Evolutionary conservation across 2,329 filamentous ascomycete genomes (phyloP).

Genomic region (Thermoascus crustaceus): DNA sequence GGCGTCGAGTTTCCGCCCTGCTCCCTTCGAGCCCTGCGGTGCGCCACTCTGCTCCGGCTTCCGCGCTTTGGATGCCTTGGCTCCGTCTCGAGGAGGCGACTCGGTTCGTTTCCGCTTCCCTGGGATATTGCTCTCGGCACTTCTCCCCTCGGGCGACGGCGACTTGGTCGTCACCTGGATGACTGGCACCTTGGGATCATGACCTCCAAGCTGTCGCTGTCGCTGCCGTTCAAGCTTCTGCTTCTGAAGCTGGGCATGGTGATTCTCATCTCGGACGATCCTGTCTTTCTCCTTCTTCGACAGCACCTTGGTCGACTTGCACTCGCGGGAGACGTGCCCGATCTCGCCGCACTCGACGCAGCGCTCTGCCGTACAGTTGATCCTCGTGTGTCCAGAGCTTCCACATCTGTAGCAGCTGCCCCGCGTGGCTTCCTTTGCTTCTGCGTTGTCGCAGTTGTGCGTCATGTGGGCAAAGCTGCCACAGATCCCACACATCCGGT

Average conservation of each 20-base stretch:
- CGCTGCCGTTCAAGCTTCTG: constrained; percentile 30
- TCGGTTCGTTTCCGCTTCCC: constrained; percentile 28
- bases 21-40: constrained; percentile 15
- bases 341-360: constrained; percentile 38
- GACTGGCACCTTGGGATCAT: constrained; percentile 37
- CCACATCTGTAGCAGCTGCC: constrained; percentile 38
- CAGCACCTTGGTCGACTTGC: constrained; percentile 26
- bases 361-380: constrained; percentile 31
- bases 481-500: constrained; percentile 36
- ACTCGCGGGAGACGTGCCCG: constrained; percentile 32
- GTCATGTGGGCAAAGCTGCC: constrained; percentile 39
- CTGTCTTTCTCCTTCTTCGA: constrained; percentile 27
- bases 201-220: constrained; percentile 35
- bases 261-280: constrained; percentile 30
- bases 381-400: constrained; percentile 28
- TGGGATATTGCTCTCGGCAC: constrained; percentile 9
- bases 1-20: constrained; percentile 14
- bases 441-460: constrained; percentile 38
- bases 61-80: constrained; percentile 20
- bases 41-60: constrained; percentile 17
- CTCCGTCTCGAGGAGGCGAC: constrained; percentile 14
- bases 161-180: constrained; percentile 23
- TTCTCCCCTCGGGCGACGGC: constrained; percentile 8
- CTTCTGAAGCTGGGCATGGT: constrained; percentile 25
- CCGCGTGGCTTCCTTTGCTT: constrained; percentile 29